Evolutionary conservation across 2,329 filamentous ascomycete species (phyloP).

Genomic region (Nakataea oryzae): DNA sequence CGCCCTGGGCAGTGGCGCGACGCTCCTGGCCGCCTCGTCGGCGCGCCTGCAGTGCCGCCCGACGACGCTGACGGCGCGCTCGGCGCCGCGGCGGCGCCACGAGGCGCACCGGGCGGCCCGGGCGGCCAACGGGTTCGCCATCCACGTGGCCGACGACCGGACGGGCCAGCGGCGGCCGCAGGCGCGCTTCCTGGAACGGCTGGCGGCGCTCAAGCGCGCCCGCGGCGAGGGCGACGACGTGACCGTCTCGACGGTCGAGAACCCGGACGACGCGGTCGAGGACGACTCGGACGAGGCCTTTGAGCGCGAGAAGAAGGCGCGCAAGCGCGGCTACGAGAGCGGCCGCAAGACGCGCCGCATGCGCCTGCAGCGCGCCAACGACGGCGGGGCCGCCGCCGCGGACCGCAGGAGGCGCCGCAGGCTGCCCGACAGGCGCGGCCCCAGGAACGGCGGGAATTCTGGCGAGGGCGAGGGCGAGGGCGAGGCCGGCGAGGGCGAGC

Average conservation of each 20-base stretch:
- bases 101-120: background rate
- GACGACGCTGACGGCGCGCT: constrained; percentile 2
- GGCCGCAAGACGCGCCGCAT: background rate
- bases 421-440: background rate
- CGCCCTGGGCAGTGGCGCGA: background rate
- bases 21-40: constrained; percentile 17
- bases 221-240: constrained; percentile 12
- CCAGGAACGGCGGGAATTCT: background rate
- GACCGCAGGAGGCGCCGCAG: no score
- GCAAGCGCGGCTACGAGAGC: background rate
- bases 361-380: background rate
- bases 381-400: background rate
- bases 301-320: constrained; percentile 3
- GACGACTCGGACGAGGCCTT: constrained; percentile 6
- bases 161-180: constrained; percentile 9
- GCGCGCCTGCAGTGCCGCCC: constrained; percentile 9
- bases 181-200: constrained; percentile 11
- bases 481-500: background rate
- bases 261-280: constrained; percentile 4
- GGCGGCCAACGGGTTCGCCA: constrained; percentile 8
- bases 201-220: constrained; percentile 12
- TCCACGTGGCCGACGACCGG: constrained; percentile 9
- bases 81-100: constrained; percentile 5
- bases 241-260: constrained; percentile 12
- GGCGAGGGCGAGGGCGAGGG: background rate